Conservation (phyloP, 371 early-diverging fungal genomes). For the Nematocida displodere region DNA sequence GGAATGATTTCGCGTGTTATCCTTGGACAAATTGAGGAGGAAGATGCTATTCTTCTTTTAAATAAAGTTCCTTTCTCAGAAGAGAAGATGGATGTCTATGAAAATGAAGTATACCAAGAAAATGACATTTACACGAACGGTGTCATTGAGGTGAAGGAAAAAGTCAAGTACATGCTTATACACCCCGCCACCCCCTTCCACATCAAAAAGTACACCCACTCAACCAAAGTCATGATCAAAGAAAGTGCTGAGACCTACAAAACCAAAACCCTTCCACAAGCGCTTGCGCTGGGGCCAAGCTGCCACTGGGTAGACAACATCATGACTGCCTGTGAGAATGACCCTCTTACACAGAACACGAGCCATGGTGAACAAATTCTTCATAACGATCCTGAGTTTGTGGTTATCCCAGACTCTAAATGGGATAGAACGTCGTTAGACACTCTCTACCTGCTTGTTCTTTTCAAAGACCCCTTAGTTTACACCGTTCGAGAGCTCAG, state of each 20-base stretch:
- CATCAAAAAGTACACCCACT: conserved; percentile 29
- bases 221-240: neutral
- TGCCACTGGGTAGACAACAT: conserved; percentile 41
- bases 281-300: conserved; percentile 17
- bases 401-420: conserved; percentile 59
- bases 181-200: conserved; percentile 26
- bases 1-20: conserved; percentile 28
- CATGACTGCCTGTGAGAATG: neutral
- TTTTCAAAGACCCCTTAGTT: conserved; percentile 57
- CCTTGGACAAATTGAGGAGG: conserved; percentile 3
- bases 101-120: neutral
- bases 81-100: neutral
- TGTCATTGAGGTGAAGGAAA: neutral
- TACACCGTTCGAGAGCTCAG: conserved; percentile 39
- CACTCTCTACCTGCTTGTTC: conserved; percentile 55
- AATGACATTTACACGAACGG: conserved; percentile 42
- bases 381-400: conserved; percentile 50
- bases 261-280: neutral
- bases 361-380: conserved; percentile 47
- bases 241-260: conserved; percentile 18
- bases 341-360: neutral
- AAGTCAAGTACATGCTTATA: conserved; percentile 32
- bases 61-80: conserved; percentile 15
- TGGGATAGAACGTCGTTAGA: conserved; percentile 52
- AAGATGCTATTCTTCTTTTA: conserved; percentile 25